A percentile compares a stretch with the other conserved stretches of the same genome.
Evolutionary conservation across 1,284 basidiomycete species (phyloP).

Genomic region (Cryptococcus sp.): DNA sequence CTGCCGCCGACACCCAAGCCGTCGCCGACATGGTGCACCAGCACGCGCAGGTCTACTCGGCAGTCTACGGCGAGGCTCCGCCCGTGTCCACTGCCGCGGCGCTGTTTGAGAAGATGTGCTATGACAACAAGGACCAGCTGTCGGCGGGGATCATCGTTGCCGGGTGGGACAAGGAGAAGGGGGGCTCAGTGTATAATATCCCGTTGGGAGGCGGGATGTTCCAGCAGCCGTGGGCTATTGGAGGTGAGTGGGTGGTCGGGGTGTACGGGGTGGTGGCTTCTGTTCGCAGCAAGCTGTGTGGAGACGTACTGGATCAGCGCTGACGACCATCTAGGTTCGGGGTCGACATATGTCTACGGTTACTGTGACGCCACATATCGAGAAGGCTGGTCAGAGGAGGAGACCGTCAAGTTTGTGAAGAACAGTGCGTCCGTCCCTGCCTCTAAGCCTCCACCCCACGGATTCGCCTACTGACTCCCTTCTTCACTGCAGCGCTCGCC

Average conservation of each 20-base stretch:
- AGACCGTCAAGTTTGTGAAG: slow-evolving; percentile 92
- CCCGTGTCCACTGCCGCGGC: slow-evolving; percentile 78
- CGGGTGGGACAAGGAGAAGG: slow-evolving; percentile 90
- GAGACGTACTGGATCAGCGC: slow-evolving; percentile 6
- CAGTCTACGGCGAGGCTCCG: slow-evolving; percentile 60
- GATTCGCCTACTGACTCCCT: not conserved
- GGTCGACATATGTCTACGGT: slow-evolving; percentile 97
- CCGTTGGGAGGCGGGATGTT: slow-evolving; percentile 91
- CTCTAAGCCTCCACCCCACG: not conserved
- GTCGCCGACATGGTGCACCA: slow-evolving; percentile 91
- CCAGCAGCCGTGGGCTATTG: slow-evolving; percentile 94
- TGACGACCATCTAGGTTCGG: slow-evolving; percentile 65
- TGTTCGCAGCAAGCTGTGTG: not conserved
- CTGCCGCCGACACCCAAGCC: slow-evolving; percentile 96
- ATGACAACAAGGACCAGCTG: slow-evolving; percentile 86
- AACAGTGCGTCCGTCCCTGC: slow-evolving; percentile 68
- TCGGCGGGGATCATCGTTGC: slow-evolving; percentile 96
- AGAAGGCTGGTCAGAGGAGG: slow-evolving; percentile 85
- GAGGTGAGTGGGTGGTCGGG: slow-evolving; percentile 58
- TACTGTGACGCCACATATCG: slow-evolving; percentile 98
- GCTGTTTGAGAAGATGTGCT: slow-evolving; percentile 85
- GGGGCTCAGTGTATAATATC: slow-evolving; percentile 96
- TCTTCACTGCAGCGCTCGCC: slow-evolving; percentile 65
- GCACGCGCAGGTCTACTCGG: slow-evolving; percentile 77
- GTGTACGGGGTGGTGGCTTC: not conserved